Evolutionary conservation across 1,139 yeast genomes (phyloP).

Genomic region (Candida sp.): DNA sequence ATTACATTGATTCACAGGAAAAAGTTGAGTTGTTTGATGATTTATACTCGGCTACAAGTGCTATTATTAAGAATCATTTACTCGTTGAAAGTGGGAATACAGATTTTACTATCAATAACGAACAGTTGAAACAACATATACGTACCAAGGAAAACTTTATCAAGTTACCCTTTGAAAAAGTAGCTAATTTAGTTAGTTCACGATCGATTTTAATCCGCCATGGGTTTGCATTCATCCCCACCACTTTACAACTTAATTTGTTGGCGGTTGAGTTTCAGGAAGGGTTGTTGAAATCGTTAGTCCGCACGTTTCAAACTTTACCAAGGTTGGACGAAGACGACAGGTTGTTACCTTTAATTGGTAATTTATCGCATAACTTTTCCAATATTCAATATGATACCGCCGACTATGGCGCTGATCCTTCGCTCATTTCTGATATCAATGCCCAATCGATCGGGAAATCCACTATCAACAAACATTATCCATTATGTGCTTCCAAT

Average conservation of each 20-base stretch:
- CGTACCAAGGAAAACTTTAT: slow-evolving; percentile 57
- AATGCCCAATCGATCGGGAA: slow-evolving; percentile 62
- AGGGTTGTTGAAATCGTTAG: slow-evolving; percentile 49
- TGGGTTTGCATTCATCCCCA: slow-evolving; percentile 86
- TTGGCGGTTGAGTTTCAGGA: slow-evolving; percentile 65
- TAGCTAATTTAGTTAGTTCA: slow-evolving; percentile 67
- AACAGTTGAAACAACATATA: slow-evolving; percentile 42
- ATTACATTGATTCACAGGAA: slow-evolving; percentile 63
- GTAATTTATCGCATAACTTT: slow-evolving; percentile 76
- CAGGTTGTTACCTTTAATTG: slow-evolving; percentile 77
- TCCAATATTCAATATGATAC: slow-evolving; percentile 52
- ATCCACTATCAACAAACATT: slow-evolving; percentile 55
- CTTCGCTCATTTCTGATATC: slow-evolving; percentile 45
- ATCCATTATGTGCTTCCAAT: slow-evolving; percentile 80
- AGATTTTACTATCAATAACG: slow-evolving; percentile 29
- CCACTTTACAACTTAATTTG: slow-evolving; percentile 70
- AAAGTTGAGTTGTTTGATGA: slow-evolving; percentile 46
- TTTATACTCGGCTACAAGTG: slow-evolving; percentile 51
- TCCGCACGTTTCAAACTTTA: slow-evolving; percentile 70
- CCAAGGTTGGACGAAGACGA: slow-evolving; percentile 93
- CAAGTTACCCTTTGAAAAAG: slow-evolving; percentile 85
- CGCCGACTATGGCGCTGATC: slow-evolving; percentile 23
- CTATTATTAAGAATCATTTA: slow-evolving; percentile 29
- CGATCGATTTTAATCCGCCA: slow-evolving; percentile 62
- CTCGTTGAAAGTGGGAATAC: slow-evolving; percentile 19